Evolutionary conservation across 345 rosid species (phyloP), one percentile per base, ranked within the genome.

Genomic region (Populus tremula): DNA sequence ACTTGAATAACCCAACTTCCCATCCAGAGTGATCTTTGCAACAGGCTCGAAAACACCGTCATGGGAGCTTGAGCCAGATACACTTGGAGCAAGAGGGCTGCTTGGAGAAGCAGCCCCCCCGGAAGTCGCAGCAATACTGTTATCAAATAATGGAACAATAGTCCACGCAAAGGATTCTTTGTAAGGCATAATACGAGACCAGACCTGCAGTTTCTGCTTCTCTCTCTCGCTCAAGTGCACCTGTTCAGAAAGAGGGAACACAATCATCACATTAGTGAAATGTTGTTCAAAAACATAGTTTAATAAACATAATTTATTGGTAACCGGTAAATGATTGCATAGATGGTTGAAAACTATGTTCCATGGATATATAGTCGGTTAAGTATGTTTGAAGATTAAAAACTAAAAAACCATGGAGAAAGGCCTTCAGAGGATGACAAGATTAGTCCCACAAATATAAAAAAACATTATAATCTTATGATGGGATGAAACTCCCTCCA

Each of bases 141-240:
- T 95, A 84, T 96, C 99, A 88, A 96, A 93, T 79, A 96, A 89
- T 8, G 99, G 98, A 88, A 96, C 94, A 80, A 96, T 88, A 68
- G 98, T 97, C 99, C 99, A 96, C 69, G 98, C 91, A 74, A 96
- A 93, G 83, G 99, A 88, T 86, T 96, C 98, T 76, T 94, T 86
- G 88, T 91, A 88, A 82, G 99, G 97, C 99, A 96, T 93, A 73
- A 96, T 89, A 79, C 98, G 94, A 77, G 98, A 91, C 99, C 98
- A 96, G 83, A 92, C 94, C 89, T 89, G 97, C 90, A 96, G 83
- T 86, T 92, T 93, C 90, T 92, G 99, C 88, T 87, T 92, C 84
- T 96, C 99, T 80, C 97, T 93, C 88, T 96, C 99, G 39, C 89
- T 88, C 87, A 93, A 85, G 85, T 87, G 93, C 70, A 85, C 97